Base-by-base conservation (phyloP, 148 eudicot species). In the Heliosperma pusillum region DNA sequence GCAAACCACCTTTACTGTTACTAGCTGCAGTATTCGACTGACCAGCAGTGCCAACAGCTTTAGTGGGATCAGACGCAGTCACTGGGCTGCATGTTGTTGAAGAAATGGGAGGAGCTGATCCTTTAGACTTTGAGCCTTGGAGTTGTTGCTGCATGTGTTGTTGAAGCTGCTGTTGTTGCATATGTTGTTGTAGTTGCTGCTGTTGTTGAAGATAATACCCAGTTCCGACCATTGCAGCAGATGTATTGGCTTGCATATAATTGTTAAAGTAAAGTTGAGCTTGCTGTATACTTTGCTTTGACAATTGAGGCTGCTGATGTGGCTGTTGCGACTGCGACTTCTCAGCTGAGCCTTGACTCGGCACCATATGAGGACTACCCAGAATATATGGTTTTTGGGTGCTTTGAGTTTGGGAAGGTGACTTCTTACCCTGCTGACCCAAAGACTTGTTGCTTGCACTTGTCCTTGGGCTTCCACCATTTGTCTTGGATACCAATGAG, bases 381-480 rank as follows among this genome's bases (percentile, higher is more conserved):
- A 94, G 87, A 42, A 90, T 79, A 7, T 97, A 91, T 2, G 90
- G 87, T 78, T 91, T 91, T 66, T 85, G 92, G 86, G 73, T 83
- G 11, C 86, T 67, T 0, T 71, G 25, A 10, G 89, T 76, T 11
- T 78, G 70, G 5, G 90, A 78, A 4, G 77, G 72, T 2, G 90
- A 73, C 75, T 85, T 86, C 85, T 82, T 90, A 56, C 86, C 76
- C 74, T 83, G 89, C 71, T 91, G 96, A 50, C 82, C 81, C 42
- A 71, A 78, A 0, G 81, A 78, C 76, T 87, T 93, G 74, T 76
- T 89, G 21, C 85, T 75, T 0, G 86, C 69, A 5, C 79, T 73
- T 17, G 87, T 85, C 81, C 96, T 87, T 3, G 98, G 97, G 80
- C 97, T 94, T 50, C 90, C 95, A 77, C 93, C 77, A n/a, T 86